phyloP scores from a whole-genome alignment of 1,139 yeast genomes.

The Saccharomycopsis hybrid region DNA sequence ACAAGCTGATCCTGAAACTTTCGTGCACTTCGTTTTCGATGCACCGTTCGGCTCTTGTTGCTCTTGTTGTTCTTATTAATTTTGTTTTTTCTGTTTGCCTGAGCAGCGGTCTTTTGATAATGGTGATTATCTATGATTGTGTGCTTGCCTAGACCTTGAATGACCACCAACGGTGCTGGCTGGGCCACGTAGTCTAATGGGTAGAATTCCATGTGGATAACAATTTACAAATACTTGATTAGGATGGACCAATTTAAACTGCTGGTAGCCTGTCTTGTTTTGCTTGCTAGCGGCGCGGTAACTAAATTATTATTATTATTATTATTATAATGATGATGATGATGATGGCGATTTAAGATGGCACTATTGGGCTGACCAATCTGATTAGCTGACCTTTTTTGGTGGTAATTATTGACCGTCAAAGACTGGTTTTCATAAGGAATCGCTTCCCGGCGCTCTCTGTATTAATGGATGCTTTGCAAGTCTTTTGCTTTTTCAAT shows the following conservation, averaged over 20 bases:
- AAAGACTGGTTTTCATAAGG: conserved; percentile 64
- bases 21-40: no score
- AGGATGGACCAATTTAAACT: no score
- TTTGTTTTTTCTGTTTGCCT: not conserved
- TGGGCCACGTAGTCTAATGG: conserved; percentile 29
- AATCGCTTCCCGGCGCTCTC: conserved; percentile 52
- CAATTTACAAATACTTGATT: no score
- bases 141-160: conserved; percentile 32
- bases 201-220: conserved; percentile 27
- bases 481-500: conserved; percentile 67
- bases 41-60: no score
- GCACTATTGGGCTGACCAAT: conserved; percentile 85
- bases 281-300: conserved; percentile 37
- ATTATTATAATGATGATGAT: conserved; percentile 51
- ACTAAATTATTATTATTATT: conserved; percentile 25
- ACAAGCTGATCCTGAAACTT: no score
- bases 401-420: conserved; percentile 76
- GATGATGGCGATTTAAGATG: conserved; percentile 42
- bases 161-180: conserved; percentile 31
- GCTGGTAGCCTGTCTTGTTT: no score
- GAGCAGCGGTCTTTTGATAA: not conserved
- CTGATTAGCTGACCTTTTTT: conserved; percentile 63
- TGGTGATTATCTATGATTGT: no score
- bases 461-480: conserved; percentile 33
- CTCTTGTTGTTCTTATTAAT: no score